These are phyloP conservation scores for Ophiocordyceps unilateralis DNA, from an alignment of 2,329 filamentous ascomycete species.

Conservation along the genomic window DNA sequence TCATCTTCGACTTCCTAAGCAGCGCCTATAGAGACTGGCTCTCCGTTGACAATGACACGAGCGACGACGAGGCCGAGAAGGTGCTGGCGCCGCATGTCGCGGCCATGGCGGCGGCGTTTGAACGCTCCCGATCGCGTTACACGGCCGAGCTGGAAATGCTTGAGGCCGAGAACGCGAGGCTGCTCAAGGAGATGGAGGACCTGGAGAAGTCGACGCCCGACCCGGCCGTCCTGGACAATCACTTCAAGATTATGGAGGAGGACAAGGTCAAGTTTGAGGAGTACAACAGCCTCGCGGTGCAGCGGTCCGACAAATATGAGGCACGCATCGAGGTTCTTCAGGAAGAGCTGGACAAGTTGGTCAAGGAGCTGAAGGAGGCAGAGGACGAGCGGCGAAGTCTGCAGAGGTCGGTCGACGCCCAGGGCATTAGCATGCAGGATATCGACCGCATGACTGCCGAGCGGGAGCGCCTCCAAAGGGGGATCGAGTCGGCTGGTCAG, in stretches of 20 bases:
- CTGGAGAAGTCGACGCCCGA: conserved; percentile 76
- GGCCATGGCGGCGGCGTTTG: conserved; percentile 76
- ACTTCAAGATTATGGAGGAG: conserved; percentile 86
- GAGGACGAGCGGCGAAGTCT: conserved; percentile 68
- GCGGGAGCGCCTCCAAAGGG: conserved; percentile 79
- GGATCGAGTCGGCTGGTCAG: conserved; percentile 57
- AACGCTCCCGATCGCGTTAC: conserved; percentile 69
- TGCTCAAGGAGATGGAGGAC: conserved; percentile 76
- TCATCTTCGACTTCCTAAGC: conserved; percentile 86
- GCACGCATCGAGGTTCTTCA: conserved; percentile 66
- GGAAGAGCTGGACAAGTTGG: conserved; percentile 66
- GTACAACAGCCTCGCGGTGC: conserved; percentile 73
- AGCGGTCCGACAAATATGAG: conserved; percentile 79
- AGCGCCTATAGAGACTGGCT: conserved; percentile 89
- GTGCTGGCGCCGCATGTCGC: conserved; percentile 71
- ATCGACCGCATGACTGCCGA: conserved; percentile 98
- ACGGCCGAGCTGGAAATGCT: conserved; percentile 68
- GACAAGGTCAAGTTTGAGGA: conserved; percentile 91
- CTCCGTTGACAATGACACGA: conserved; percentile 74
- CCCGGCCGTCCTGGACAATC: conserved; percentile 66
- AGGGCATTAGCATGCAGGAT: conserved; percentile 92
- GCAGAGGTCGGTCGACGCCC: conserved; percentile 75
- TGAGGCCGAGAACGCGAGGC: conserved; percentile 66
- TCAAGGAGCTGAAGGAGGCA: conserved; percentile 56
- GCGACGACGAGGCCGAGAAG: conserved; percentile 65